These are phyloP conservation scores for Carex myosuroides DNA, from an alignment of 176 grass and related monocot species.

Conservation along the genomic window DNA sequence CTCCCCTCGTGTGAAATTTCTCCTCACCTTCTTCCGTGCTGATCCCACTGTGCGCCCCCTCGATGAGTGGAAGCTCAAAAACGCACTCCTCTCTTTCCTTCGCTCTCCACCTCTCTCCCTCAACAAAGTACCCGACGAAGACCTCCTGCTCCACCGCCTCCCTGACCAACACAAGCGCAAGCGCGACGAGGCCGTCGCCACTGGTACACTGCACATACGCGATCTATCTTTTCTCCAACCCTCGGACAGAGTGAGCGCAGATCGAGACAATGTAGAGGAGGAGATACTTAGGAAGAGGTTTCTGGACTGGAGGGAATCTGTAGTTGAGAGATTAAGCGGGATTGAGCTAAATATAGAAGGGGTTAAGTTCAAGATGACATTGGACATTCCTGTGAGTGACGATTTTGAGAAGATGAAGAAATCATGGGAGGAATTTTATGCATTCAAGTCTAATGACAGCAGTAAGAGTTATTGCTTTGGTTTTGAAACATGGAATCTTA, in stretches of 20 bases:
- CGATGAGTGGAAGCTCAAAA: slow-evolving; percentile 87
- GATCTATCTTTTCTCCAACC: slow-evolving; percentile 57
- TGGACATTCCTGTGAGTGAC: slow-evolving; percentile 50
- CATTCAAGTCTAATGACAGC: slow-evolving; percentile 43
- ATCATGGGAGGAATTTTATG: slow-evolving; percentile 88
- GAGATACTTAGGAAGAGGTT: slow-evolving; percentile 35
- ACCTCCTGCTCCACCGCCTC: slow-evolving; percentile 44
- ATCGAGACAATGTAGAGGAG: slow-evolving; percentile 35
- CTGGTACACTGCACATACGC: slow-evolving; percentile 58
- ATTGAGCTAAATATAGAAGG: slow-evolving; percentile 84
- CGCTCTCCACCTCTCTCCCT: slow-evolving; percentile 51
- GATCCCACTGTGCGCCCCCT: slow-evolving; percentile 63
- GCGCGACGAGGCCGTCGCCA: slow-evolving; percentile 70
- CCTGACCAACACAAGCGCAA: slow-evolving; percentile 77
- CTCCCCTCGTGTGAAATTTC: slow-evolving; percentile 57
- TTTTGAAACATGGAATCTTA: background rate
- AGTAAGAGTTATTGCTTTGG: slow-evolving; percentile 32
- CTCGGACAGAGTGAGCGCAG: background rate
- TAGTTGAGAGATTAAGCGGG: slow-evolving; percentile 55
- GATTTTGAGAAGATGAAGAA: slow-evolving; percentile 70
- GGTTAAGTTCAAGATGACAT: slow-evolving; percentile 69
- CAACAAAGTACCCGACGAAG: slow-evolving; percentile 40
- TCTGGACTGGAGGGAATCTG: slow-evolving; percentile 50
- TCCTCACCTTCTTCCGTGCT: slow-evolving; percentile 78
- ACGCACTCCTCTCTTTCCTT: slow-evolving; percentile 66